Base-by-base conservation (phyloP, 2,329 filamentous ascomycete species). In the Diplodia intermedia region DNA sequence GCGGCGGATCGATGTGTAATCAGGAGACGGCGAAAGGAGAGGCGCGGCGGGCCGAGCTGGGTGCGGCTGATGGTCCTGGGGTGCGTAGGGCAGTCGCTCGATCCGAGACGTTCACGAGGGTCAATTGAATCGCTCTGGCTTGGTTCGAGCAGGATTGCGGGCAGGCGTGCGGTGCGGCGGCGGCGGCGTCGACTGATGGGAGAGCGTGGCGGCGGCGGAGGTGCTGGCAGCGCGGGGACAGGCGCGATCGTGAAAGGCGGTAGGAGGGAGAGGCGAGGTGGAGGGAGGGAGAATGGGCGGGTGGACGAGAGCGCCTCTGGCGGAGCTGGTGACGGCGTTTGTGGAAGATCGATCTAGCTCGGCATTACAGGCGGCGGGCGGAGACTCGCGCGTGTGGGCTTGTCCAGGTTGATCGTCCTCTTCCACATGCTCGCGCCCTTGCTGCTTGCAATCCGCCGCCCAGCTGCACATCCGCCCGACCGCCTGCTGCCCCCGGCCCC, bases 51-150 rank as follows among this genome's bases (percentile, higher is more conserved):
- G 53, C 65, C 65, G 65, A 67, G 65, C 65, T 67, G 53, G 65
- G 65, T 67, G 65, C 65, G 54, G 55, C 55, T 57, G 53, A 67
- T 67, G 65, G 65, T 67, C 65, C 65, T 67, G 65, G 65, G 65
- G 33, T 43, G 47, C 52, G 53, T 36, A 36, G 65, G 43, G 65
- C 54, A 60, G 57, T 47, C 36, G 65, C 65, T 50, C 36, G 54
- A 52, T 31, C 43, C 60, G 43, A 63, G 60, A 52, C 29, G 60
- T 26, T 63, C 60, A 63, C 60, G 60, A 63, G 47, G 43, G 9
- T 38, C 60, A 63, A 63, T 67, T 67, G 65, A 57, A 7, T 29
- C 6, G 65, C 20, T 36, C 15, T 31, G 33, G 20, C 36, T 47
- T 54, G 50, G 23, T 20, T 36, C 50, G 50, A 29, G 63, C 36